Percentiles rank a stretch among this genome's conserved stretches.
phyloP scores from a whole-genome alignment of 2,329 filamentous ascomycete species.

The Sarocladiaceae sp. region DNA sequence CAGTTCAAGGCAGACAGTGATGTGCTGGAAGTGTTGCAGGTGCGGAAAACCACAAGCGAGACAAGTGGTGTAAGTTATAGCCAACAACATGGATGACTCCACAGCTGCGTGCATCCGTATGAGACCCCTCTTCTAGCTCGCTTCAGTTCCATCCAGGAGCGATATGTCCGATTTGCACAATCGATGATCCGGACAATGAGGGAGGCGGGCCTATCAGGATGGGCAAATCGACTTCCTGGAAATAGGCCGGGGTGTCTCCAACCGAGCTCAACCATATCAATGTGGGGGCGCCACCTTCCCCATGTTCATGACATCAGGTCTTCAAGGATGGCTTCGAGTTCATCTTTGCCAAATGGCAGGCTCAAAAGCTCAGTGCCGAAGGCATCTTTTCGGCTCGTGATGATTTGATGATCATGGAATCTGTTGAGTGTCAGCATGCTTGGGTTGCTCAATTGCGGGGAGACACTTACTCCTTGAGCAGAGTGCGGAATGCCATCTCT shows the following conservation, averaged over 20 bases:
- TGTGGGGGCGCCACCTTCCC: background rate
- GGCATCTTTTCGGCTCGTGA: slow-evolving; percentile 81
- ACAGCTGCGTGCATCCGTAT: background rate
- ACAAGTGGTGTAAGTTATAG: background rate
- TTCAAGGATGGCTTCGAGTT: slow-evolving; percentile 84
- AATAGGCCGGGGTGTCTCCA: background rate
- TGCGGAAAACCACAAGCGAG: background rate
- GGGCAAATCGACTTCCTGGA: no score
- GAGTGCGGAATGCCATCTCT: slow-evolving; percentile 89
- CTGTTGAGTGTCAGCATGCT: slow-evolving; percentile 36
- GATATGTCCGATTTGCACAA: background rate
- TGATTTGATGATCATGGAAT: slow-evolving; percentile 97
- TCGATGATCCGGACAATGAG: background rate
- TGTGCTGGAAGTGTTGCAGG: background rate
- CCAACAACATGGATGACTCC: background rate
- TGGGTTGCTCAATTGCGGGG: background rate
- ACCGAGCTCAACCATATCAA: background rate
- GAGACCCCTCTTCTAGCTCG: background rate
- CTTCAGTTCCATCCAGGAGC: background rate
- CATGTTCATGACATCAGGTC: slow-evolving; percentile 44
- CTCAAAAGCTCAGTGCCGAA: slow-evolving; percentile 81
- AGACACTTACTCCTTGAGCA: slow-evolving; percentile 76
- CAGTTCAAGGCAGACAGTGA: background rate
- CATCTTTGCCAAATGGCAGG: slow-evolving; percentile 80
- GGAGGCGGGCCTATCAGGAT: background rate